These are phyloP conservation scores for Hypholoma fasciculare DNA, from an alignment of 768 basidiomycete species.

Conservation along the genomic window DNA sequence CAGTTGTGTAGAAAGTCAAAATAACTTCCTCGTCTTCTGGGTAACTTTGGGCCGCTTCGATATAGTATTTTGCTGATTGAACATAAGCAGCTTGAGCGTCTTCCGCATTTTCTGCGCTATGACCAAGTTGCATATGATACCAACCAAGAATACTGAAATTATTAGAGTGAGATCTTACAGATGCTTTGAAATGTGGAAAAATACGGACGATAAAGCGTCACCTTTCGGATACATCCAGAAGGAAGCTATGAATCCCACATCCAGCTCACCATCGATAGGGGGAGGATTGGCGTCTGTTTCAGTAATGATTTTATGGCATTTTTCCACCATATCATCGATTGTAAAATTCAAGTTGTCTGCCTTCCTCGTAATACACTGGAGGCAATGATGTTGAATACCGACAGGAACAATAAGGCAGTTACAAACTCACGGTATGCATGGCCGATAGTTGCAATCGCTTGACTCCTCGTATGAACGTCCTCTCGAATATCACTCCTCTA, in stretches of 20 bases:
- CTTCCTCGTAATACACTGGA: constrained; percentile 7
- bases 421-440: constrained; percentile 30
- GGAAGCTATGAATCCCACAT: constrained; percentile 32
- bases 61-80: constrained; percentile 6
- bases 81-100: constrained; percentile 3
- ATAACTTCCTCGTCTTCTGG: constrained; percentile 3
- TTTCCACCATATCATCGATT: constrained; percentile 27
- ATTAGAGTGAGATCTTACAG: background rate
- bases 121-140: constrained; percentile 10
- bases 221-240: constrained; percentile 39
- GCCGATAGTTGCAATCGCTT: constrained; percentile 31
- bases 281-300: constrained; percentile 30
- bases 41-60: background rate
- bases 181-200: background rate
- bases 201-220: constrained; percentile 37
- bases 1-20: background rate
- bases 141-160: constrained; percentile 2
- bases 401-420: background rate
- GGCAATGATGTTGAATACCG: background rate
- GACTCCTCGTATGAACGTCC: constrained; percentile 41
- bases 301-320: constrained; percentile 29
- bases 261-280: constrained; percentile 1
- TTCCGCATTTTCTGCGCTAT: background rate
- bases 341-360: constrained; percentile 14
- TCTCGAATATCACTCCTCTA: constrained; percentile 42